Conservation (phyloP, 352 stramenopile genomes). For the Elongisporangium prolatum region DNA sequence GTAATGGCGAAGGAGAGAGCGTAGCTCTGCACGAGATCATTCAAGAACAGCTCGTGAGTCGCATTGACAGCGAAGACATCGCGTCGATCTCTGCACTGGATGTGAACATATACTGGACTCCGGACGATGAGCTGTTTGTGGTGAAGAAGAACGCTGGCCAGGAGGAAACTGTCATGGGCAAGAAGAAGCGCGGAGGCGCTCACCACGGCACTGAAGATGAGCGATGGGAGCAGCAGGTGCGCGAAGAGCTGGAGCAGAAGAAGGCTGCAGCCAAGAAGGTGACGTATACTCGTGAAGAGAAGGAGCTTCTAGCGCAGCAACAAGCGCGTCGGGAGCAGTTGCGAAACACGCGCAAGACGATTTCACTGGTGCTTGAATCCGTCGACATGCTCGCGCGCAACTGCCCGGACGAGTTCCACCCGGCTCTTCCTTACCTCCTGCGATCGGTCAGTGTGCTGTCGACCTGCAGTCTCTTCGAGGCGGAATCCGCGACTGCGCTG, state of each 20-base stretch:
- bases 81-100: constrained; percentile 51
- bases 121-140: constrained; percentile 73
- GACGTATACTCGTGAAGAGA: constrained; percentile 49
- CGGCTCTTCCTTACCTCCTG: constrained; percentile 63
- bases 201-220: constrained; percentile 70
- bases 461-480: constrained; percentile 47
- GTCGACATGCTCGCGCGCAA: constrained; percentile 51
- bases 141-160: constrained; percentile 40
- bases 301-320: constrained; percentile 50
- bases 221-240: constrained; percentile 80
- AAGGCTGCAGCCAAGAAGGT: constrained; percentile 45
- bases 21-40: constrained; percentile 71
- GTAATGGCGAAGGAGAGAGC: constrained; percentile 73
- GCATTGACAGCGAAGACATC: constrained; percentile 44
- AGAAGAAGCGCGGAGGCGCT: constrained; percentile 32
- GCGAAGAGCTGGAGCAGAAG: constrained; percentile 74
- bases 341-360: constrained; percentile 29
- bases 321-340: constrained; percentile 47
- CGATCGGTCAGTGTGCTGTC: constrained; percentile 49
- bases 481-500: constrained; percentile 29
- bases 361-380: constrained; percentile 52
- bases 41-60: constrained; percentile 48
- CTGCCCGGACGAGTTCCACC: constrained; percentile 67
- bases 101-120: constrained; percentile 51
- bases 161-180: constrained; percentile 12